A percentile compares a stretch with the other conserved stretches of the same genome.
These are phyloP conservation scores for Globisporangium splendens DNA, from an alignment of 352 stramenopile genomes.

Conservation along the genomic window DNA sequence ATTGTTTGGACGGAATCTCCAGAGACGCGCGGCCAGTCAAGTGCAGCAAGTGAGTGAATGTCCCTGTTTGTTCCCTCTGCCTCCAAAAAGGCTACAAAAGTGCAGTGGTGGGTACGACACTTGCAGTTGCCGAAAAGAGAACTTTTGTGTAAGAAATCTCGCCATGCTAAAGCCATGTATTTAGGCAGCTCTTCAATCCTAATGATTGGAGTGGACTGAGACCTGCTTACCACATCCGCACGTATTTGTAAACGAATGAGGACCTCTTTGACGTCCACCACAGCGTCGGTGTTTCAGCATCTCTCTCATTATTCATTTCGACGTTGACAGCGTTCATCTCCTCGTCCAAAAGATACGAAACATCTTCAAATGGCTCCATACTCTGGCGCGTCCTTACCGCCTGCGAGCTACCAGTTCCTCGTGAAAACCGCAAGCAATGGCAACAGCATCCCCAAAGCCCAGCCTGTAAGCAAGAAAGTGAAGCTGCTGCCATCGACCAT, in stretches of 20 bases:
- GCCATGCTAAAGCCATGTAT: no score
- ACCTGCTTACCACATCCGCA: no score
- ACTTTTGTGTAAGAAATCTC: background rate
- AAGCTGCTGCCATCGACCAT: background rate
- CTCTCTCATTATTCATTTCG: background rate
- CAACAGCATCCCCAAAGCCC: background rate
- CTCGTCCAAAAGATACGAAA: background rate
- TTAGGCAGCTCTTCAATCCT: background rate
- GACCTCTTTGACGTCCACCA: no score
- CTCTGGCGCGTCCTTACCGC: background rate
- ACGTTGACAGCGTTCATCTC: background rate
- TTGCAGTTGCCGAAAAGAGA: background rate
- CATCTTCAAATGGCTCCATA: background rate
- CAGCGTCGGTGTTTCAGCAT: no score
- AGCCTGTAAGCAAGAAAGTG: background rate
- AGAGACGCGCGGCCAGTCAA: background rate
- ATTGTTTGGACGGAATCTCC: background rate
- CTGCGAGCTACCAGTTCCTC: background rate
- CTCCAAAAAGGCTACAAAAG: background rate
- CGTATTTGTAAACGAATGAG: background rate
- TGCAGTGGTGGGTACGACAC: background rate
- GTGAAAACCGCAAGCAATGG: background rate
- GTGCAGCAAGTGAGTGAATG: background rate
- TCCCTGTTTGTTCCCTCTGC: background rate
- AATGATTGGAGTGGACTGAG: no score